Percentiles rank a stretch among this genome's conserved stretches.
Evolutionary conservation across 768 basidiomycete genomes (phyloP).

Genomic region (Cystofilobasidium macerans): DNA sequence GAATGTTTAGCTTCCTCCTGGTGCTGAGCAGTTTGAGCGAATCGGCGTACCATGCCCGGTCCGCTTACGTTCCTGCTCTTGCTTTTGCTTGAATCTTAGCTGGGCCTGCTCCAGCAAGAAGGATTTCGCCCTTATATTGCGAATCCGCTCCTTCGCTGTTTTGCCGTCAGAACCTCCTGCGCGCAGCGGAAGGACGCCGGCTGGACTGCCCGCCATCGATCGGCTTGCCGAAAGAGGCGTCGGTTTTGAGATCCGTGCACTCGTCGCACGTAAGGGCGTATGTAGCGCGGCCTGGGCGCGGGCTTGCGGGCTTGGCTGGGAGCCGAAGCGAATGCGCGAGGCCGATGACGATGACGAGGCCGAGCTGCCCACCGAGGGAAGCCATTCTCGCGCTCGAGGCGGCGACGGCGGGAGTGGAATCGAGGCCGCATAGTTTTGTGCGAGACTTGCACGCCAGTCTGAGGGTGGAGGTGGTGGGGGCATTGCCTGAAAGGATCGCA

Average conservation of each 20-base stretch:
- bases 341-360: background rate
- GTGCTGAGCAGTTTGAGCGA: no score
- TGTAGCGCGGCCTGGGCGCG: background rate
- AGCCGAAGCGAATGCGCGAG: background rate
- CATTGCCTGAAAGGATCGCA: background rate
- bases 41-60: background rate
- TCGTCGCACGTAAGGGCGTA: background rate
- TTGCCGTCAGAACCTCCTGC: background rate
- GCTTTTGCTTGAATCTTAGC: background rate
- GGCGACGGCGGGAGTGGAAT: background rate
- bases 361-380: no score
- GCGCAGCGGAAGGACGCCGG: background rate
- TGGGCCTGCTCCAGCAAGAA: background rate
- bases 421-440: background rate
- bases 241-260: background rate
- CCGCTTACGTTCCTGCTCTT: background rate
- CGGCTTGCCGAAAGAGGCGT: background rate
- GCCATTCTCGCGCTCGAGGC: constrained; percentile 4
- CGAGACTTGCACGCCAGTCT: background rate
- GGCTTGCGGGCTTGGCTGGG: background rate
- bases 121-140: background rate
- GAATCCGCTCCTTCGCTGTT: background rate
- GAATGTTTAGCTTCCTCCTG: no score
- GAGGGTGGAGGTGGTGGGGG: background rate
- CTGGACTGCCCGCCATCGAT: background rate